Percentiles rank a stretch among this genome's conserved stretches.
These are phyloP conservation scores for Puccinia horiana DNA, from an alignment of 1,284 basidiomycete species.

Conservation along the genomic window DNA sequence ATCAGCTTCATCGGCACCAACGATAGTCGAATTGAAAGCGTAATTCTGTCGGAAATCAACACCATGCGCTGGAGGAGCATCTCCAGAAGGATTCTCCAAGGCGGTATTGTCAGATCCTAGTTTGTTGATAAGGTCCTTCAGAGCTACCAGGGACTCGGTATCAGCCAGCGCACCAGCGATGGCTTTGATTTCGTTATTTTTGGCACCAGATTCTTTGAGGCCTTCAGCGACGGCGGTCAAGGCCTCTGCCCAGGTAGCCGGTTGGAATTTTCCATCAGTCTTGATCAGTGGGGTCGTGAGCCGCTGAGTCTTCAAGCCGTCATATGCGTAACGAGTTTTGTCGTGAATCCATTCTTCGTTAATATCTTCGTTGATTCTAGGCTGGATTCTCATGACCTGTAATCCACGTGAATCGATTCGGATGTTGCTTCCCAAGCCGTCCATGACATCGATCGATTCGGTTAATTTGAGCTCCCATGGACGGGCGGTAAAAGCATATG, in stretches of 20 bases:
- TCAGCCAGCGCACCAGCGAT: constrained; percentile 91
- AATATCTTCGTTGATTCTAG: constrained; percentile 92
- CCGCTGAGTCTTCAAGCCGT: constrained; percentile 93
- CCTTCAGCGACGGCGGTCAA: constrained; percentile 77
- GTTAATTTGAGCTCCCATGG: constrained; percentile 99
- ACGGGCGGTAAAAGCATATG: constrained; percentile 93
- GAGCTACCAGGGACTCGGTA: constrained; percentile 85
- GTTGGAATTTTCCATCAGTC: constrained; percentile 86
- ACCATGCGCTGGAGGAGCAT: constrained; percentile 69
- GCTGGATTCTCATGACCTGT: constrained; percentile 95
- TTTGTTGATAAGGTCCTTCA: constrained; percentile 91
- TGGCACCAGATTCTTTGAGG: constrained; percentile 75
- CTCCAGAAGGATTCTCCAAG: constrained; percentile 73
- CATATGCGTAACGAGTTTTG: constrained; percentile 95
- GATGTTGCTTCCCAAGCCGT: constrained; percentile 97
- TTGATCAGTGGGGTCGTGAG: constrained; percentile 89
- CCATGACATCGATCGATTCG: constrained; percentile 94
- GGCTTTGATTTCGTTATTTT: constrained; percentile 93
- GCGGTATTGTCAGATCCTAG: constrained; percentile 94
- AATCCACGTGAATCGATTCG: constrained; percentile 93
- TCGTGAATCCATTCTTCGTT: constrained; percentile 99
- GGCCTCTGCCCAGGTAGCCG: constrained; percentile 90
- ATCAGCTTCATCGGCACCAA: constrained; percentile 87
- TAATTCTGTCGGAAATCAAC: constrained; percentile 95
- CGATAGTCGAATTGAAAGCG: constrained; percentile 92